Base-by-base conservation (phyloP, 371 early-diverging fungal genomes). In the Mucor plumbeus region DNA sequence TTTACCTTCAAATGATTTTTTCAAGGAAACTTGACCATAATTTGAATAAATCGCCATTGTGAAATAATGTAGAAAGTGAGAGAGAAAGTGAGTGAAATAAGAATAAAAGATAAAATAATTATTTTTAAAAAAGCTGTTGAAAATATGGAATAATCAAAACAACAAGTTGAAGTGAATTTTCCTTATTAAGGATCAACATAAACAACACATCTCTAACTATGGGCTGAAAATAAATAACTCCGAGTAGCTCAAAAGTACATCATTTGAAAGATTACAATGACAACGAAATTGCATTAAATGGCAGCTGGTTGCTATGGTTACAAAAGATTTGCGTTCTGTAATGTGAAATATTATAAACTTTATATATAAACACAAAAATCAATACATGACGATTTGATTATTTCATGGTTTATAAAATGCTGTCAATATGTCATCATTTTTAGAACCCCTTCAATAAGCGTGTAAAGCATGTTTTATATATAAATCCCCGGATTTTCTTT, bases 1-100 rank as follows among this genome's bases (percentile, higher is more conserved):
- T 33, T 10, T 59, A 69, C 69, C 69, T 59, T 69, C 69, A 63
- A 43, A 59, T 3, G 53, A 44, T 41, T 64, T 69, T 36, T 69
- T 69, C 31, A 59, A 54, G 9, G 64, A 39, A 53, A 43, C 34
- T 58, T 62, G 69, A 3, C 40, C 19, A 19, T 53, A 56, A 43
- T 57, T 68, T 19, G 63, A 56, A 13, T 43, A 59, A 43, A 40
- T 43, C 39, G 59, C 59, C 61, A 64, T 69, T 39, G 41, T 31
- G 11, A 15, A 56, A 41, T 38, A 60, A 33, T 14, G 33, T 40
- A 9, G 3, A 15, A 4, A 14, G 44, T 17, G 1, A 19, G 44
- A n/a, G 19, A 61, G 14, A 14, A 31, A 26, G 26, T 26, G 26
- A 26, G 26, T 26, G 26, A 26, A 36, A 47, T 10, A 61, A 44